Conservation (phyloP, 2,329 filamentous ascomycete genomes). For the Echinosphaeria canescens region DNA sequence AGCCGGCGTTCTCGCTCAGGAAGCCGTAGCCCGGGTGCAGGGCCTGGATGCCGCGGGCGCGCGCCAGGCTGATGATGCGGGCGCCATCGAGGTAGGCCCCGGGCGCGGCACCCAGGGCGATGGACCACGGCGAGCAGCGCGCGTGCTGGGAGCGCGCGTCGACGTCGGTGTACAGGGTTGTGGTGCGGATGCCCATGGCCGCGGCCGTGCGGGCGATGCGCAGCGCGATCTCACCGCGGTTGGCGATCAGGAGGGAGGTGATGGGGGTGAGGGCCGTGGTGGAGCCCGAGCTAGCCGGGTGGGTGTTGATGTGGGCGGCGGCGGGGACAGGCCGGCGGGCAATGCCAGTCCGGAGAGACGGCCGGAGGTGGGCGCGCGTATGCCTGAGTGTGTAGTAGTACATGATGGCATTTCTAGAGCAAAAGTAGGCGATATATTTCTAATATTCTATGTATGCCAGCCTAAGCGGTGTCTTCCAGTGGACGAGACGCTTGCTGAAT, state of each 20-base stretch:
- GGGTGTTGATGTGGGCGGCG: conserved; percentile 7
- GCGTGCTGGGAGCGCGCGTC: conserved; percentile 80
- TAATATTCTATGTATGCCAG: too few species aligned
- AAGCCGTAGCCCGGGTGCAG: conserved; percentile 96
- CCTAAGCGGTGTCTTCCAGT: too few species aligned
- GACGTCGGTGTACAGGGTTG: conserved; percentile 85
- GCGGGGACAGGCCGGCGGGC: conserved; percentile 4
- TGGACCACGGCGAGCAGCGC: conserved; percentile 58
- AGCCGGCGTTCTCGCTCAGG: conserved; percentile 79
- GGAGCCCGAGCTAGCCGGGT: conserved; percentile 12
- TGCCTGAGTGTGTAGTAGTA: conserved; percentile 32
- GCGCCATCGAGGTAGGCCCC: conserved; percentile 86
- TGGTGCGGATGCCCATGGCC: conserved; percentile 76
- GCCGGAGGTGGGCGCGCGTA: conserved; percentile 22
- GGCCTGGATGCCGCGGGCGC: conserved; percentile 67
- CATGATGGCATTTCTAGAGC: conserved; percentile 17
- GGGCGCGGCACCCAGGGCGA: conserved; percentile 63
- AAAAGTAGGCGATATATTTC: too few species aligned
- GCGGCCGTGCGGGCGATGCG: conserved; percentile 79
- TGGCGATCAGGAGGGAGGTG: conserved; percentile 81
- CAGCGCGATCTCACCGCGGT: conserved; percentile 90
- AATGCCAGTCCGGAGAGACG: conserved; percentile 3
- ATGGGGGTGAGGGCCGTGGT: conserved; percentile 22
- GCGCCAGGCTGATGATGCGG: conserved; percentile 74
- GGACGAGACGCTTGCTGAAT: too few species aligned